Conservation (phyloP, 2,329 filamentous ascomycete species). For the Fonsecaea multimorphosa region DNA sequence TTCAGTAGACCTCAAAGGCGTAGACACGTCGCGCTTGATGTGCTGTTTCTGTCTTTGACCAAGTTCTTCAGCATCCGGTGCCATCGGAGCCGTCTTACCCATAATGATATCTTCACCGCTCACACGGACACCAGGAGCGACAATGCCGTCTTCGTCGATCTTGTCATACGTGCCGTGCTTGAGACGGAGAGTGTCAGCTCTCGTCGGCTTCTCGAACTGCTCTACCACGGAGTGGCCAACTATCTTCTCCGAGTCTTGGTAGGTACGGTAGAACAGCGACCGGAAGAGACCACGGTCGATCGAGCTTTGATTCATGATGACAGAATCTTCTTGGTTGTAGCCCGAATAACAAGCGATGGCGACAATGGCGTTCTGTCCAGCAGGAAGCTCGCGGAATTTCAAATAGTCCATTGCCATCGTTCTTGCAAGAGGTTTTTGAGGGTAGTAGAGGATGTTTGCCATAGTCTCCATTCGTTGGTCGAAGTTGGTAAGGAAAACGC, state of each 20-base stretch:
- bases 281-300: constrained; percentile 97
- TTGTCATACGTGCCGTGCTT: constrained; percentile 94
- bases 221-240: constrained; percentile 93
- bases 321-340: constrained; percentile 99
- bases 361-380: constrained; percentile 97
- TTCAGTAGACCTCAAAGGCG: constrained; percentile 90
- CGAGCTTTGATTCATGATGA: constrained; percentile 99
- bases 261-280: constrained; percentile 96
- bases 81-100: constrained; percentile 95
- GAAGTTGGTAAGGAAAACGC: constrained; percentile 97
- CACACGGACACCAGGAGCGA: constrained; percentile 90
- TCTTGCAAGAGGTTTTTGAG: constrained; percentile 94
- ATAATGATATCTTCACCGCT: constrained; percentile 99
- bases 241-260: constrained; percentile 95
- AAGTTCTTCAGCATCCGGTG: constrained; percentile 88
- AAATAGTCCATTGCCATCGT: constrained; percentile 98
- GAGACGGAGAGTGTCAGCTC: constrained; percentile 84
- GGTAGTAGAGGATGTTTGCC: constrained; percentile 98
- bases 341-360: constrained; percentile 97
- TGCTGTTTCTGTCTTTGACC: constrained; percentile 89
- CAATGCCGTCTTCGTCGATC: constrained; percentile 93
- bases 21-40: constrained; percentile 93
- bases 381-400: constrained; percentile 95
- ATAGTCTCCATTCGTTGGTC: constrained; percentile 98
- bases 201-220: constrained; percentile 91